These are phyloP conservation scores for Clonostachys rosea DNA, from an alignment of 2,329 filamentous ascomycete genomes.

Conservation along the genomic window DNA sequence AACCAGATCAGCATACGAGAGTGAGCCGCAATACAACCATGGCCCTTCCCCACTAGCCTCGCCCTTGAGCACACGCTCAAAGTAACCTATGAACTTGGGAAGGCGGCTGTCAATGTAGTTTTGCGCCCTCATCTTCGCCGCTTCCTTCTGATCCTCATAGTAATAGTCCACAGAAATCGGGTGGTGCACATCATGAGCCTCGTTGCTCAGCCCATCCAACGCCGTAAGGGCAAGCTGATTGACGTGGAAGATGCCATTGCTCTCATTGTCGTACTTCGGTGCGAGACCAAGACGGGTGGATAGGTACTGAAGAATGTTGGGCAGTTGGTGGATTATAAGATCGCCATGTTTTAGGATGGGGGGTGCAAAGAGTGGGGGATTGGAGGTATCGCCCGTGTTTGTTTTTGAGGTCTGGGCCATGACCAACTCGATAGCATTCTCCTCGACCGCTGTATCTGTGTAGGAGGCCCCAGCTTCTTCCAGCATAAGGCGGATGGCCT, in stretches of 20 bases:
- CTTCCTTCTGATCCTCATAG: slow-evolving; percentile 73
- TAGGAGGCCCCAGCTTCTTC: slow-evolving; percentile 66
- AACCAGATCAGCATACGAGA: slow-evolving; percentile 71
- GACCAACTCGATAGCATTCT: slow-evolving; percentile 48
- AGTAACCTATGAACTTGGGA: slow-evolving; percentile 69
- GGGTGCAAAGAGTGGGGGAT: slow-evolving; percentile 62
- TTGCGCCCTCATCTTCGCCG: slow-evolving; percentile 52
- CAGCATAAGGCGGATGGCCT: slow-evolving; percentile 67
- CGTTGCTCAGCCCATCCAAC: slow-evolving; percentile 65
- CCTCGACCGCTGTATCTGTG: slow-evolving; percentile 41
- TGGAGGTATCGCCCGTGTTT: slow-evolving; percentile 40
- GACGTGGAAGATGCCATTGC: slow-evolving; percentile 47
- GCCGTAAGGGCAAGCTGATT: slow-evolving; percentile 64
- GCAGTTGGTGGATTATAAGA: slow-evolving; percentile 62
- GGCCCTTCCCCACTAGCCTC: slow-evolving; percentile 53
- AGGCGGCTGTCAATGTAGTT: slow-evolving; percentile 58
- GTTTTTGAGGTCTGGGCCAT: slow-evolving; percentile 34
- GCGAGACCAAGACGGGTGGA: slow-evolving; percentile 55
- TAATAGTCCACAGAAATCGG: slow-evolving; percentile 55
- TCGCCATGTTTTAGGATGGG: slow-evolving; percentile 61
- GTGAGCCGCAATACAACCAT: slow-evolving; percentile 59
- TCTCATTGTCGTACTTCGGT: slow-evolving; percentile 9
- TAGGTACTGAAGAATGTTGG: slow-evolving; percentile 70
- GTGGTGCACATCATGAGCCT: slow-evolving; percentile 73
- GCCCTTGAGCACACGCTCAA: slow-evolving; percentile 56